Percentiles rank a stretch among this genome's conserved stretches.
phyloP scores from a whole-genome alignment of 2,329 filamentous ascomycete genomes.

The Ceratocystiopsis sp. region DNA sequence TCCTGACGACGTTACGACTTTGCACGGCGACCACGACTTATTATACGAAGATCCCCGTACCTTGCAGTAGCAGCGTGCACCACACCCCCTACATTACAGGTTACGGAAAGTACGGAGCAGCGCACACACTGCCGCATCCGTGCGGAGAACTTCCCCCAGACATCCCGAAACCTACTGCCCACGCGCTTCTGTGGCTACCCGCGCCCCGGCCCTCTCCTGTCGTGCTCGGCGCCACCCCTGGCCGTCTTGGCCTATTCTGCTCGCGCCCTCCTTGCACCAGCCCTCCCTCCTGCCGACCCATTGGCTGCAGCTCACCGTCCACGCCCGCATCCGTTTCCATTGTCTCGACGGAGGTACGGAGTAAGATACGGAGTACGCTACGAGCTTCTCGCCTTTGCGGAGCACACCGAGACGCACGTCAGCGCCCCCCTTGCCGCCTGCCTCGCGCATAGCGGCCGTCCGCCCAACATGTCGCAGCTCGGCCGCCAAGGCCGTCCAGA shows the following conservation, averaged over 20 bases:
- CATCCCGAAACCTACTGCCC: constrained; percentile 21
- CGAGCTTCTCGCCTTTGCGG: not conserved
- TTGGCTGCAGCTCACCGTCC: constrained; percentile 12
- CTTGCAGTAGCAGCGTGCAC: too few relatives aligned
- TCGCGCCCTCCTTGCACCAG: not conserved
- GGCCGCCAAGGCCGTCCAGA: constrained; percentile 27
- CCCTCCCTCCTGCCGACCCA: constrained; percentile 8
- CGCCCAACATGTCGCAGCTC: constrained; percentile 34
- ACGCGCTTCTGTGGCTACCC: constrained; percentile 15
- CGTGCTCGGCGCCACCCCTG: constrained; percentile 4
- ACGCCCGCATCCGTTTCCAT: not conserved
- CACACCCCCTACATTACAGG: too few relatives aligned
- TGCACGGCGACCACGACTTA: too few relatives aligned
- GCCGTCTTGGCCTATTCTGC: not conserved
- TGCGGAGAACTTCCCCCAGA: constrained; percentile 15
- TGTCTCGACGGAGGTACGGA: too few relatives aligned
- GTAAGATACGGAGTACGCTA: too few relatives aligned
- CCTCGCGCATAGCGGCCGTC: not conserved
- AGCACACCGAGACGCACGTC: not conserved
- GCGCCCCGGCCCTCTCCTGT: constrained; percentile 17
- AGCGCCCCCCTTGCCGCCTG: constrained; percentile 7
- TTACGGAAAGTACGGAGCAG: not conserved
- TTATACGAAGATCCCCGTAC: too few relatives aligned
- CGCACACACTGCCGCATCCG: too few relatives aligned
- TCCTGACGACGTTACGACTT: too few relatives aligned